A percentile compares a stretch with the other conserved stretches of the same genome.
phyloP scores from a whole-genome alignment of 2,329 filamentous ascomycete species.

The Fusarium verrucosum region DNA sequence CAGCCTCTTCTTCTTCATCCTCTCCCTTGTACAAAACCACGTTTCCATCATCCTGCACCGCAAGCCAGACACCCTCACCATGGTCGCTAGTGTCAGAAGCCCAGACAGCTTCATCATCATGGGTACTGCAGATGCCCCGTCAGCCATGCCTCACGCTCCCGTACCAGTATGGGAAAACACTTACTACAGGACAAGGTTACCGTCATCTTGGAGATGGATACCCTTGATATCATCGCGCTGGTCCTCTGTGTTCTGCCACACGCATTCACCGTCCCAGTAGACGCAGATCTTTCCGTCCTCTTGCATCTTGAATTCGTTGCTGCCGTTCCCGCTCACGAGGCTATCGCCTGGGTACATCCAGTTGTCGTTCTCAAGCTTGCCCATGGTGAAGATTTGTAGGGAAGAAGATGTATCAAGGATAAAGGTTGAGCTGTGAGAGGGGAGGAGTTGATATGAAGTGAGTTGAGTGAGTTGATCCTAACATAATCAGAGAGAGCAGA shows the following conservation, averaged over 20 bases:
- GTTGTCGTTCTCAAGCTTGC: conserved; percentile 46
- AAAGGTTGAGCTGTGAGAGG: background rate
- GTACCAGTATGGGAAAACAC: conserved; percentile 2
- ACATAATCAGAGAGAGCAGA: background rate
- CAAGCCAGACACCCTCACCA: conserved; percentile 34
- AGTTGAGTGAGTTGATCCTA: background rate
- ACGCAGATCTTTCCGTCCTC: conserved; percentile 46
- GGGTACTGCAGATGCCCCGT: conserved; percentile 8
- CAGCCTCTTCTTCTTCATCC: conserved; percentile 39
- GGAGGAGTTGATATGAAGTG: background rate
- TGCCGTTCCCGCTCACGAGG: conserved; percentile 45
- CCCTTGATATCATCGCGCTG: conserved; percentile 45
- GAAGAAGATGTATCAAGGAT: background rate
- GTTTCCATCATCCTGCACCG: conserved; percentile 48
- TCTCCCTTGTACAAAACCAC: conserved; percentile 45
- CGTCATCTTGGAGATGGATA: conserved; percentile 45
- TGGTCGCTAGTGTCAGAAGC: conserved; percentile 42
- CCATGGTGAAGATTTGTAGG: conserved; percentile 1
- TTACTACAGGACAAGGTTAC: conserved; percentile 49
- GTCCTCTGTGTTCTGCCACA: conserved; percentile 45
- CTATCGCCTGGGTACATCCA: conserved; percentile 46
- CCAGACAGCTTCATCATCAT: conserved; percentile 39
- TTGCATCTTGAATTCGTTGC: conserved; percentile 47
- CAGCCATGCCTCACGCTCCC: background rate
- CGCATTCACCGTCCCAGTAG: conserved; percentile 44